A percentile compares a stretch with the other conserved stretches of the same genome.
These are phyloP conservation scores for Calocybe gangraenosa DNA, from an alignment of 768 basidiomycete genomes.

Conservation along the genomic window DNA sequence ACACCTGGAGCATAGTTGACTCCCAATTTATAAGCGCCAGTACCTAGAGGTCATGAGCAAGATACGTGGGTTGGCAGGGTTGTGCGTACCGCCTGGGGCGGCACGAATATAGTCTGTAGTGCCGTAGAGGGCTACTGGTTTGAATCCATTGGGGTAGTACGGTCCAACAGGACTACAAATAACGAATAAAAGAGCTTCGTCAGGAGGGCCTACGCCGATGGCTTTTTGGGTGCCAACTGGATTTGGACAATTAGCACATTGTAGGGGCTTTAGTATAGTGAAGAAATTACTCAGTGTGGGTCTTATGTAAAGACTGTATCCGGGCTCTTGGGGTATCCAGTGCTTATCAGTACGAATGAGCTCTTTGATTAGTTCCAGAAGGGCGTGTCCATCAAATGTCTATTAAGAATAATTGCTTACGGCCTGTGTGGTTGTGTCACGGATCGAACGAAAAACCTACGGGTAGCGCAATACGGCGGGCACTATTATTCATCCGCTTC, in stretches of 20 bases:
- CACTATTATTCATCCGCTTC: constrained; percentile 89
- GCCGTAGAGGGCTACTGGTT: constrained; percentile 84
- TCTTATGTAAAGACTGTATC: constrained; percentile 90
- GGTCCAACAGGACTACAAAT: constrained; percentile 82
- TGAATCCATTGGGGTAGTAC: constrained; percentile 84
- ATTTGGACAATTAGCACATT: constrained; percentile 1
- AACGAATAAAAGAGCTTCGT: constrained; percentile 81
- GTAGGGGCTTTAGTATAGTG: background rate
- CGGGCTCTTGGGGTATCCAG: constrained; percentile 88
- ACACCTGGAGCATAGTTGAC: constrained; percentile 89
- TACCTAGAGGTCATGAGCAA: constrained; percentile 38
- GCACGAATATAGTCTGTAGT: constrained; percentile 84
- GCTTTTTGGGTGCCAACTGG: constrained; percentile 73
- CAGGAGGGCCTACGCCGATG: constrained; percentile 71
- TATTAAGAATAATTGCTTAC: constrained; percentile 21
- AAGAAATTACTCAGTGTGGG: constrained; percentile 56
- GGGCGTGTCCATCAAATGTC: constrained; percentile 74
- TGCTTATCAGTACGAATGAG: constrained; percentile 79
- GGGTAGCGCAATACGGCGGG: constrained; percentile 71
- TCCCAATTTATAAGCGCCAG: constrained; percentile 84
- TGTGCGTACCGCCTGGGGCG: constrained; percentile 67
- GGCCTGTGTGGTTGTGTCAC: background rate
- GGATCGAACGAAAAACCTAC: constrained; percentile 34
- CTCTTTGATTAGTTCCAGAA: constrained; percentile 79
- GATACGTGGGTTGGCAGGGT: background rate